A percentile compares a stretch with the other conserved stretches of the same genome.
Conservation (phyloP, 495 filamentous ascomycete species). For the Usnea hakonensis region DNA sequence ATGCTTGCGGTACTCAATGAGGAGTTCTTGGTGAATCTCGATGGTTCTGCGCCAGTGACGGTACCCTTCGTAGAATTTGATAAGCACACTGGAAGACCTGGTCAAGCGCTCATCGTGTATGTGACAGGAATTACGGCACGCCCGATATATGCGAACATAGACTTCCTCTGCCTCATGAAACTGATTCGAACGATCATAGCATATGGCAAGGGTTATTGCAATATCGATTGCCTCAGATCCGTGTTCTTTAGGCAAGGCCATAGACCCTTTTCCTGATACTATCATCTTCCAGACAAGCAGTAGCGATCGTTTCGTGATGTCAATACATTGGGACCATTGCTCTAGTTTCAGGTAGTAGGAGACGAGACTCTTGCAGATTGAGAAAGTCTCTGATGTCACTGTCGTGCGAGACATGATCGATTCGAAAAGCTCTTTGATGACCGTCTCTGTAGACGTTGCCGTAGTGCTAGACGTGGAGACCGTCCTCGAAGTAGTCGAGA, state of each 20-base stretch:
- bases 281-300: conserved; percentile 40
- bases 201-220: conserved; percentile 36
- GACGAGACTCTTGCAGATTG: conserved; percentile 35
- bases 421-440: conserved; percentile 38
- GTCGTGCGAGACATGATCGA: conserved; percentile 28
- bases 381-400: conserved; percentile 24
- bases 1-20: conserved; percentile 38
- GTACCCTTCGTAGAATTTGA: conserved; percentile 41
- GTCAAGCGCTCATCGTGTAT: conserved; percentile 36
- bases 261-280: conserved; percentile 31
- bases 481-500: conserved; percentile 28
- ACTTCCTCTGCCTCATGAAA: conserved; percentile 48
- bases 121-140: conserved; percentile 38
- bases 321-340: conserved; percentile 39
- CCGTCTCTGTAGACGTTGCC: conserved; percentile 34
- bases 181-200: conserved; percentile 34
- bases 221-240: conserved; percentile 35
- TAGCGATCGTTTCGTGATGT: conserved; percentile 33
- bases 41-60: conserved; percentile 40
- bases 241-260: conserved; percentile 30
- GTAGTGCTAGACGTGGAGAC: conserved; percentile 29
- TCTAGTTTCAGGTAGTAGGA: conserved; percentile 36
- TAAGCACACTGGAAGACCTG: conserved; percentile 29
- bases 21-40: conserved; percentile 38
- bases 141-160: conserved; percentile 51